A percentile compares a stretch with the other conserved stretches of the same genome.
Conservation (phyloP, 305 asterid genomes). For the Solanum aculeatissimum region DNA sequence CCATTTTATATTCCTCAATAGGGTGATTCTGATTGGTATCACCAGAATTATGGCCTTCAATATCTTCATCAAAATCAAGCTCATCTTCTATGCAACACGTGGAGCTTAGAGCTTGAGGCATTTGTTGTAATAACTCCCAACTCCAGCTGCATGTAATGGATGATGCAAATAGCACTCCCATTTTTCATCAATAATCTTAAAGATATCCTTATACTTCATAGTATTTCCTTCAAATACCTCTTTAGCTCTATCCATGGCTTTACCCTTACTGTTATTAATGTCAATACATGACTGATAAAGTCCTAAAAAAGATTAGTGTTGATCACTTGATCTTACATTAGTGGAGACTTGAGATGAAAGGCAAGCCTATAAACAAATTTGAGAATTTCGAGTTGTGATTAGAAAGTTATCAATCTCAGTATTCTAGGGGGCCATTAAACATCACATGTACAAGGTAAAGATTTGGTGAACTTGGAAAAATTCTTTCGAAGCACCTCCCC, state of each 20-base stretch:
- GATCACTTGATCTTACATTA: neutral
- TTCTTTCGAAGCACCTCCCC: neutral
- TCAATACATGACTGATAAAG: neutral
- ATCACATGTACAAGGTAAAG: neutral
- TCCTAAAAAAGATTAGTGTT: neutral
- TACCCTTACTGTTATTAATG: neutral
- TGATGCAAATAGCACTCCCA: neutral
- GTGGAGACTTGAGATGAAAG: neutral
- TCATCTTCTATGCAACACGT: no score
- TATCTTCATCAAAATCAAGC: no score
- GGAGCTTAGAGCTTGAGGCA: no score
- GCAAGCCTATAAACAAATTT: neutral
- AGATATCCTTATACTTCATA: neutral
- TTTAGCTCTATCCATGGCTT: neutral
- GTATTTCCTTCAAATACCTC: neutral
- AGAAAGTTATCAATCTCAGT: neutral
- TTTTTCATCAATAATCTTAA: neutral
- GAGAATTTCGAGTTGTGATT: neutral
- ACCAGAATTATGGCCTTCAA: no score
- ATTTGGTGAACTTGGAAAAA: neutral
- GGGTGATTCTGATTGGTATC: no score
- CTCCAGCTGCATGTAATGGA: neutral
- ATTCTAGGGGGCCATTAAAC: neutral
- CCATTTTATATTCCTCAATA: no score
- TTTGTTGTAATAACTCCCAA: no score